phyloP scores from a whole-genome alignment of 306 rosid genomes.

The Lupinus albus region DNA sequence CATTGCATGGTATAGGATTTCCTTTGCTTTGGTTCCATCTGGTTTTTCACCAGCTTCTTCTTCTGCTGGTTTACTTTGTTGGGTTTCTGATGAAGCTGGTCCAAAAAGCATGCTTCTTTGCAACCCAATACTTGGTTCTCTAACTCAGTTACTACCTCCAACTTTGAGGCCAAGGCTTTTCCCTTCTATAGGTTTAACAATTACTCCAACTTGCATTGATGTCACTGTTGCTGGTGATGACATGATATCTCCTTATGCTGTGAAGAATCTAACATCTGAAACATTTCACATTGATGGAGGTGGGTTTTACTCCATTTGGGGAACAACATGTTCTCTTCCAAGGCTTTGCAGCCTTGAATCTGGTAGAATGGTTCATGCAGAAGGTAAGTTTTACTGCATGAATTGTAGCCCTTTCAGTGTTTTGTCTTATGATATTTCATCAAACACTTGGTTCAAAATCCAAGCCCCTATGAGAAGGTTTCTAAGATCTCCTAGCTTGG shows the following conservation, averaged over 20 bases:
- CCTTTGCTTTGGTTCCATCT: slow-evolving; percentile 61
- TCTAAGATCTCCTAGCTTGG: slow-evolving; percentile 67
- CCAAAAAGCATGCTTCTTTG: slow-evolving; percentile 70
- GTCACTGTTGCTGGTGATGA: slow-evolving; percentile 87
- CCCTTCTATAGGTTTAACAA: slow-evolving; percentile 75
- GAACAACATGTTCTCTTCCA: slow-evolving; percentile 66
- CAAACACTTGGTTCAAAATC: slow-evolving; percentile 75
- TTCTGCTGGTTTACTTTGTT: slow-evolving; percentile 77
- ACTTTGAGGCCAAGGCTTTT: slow-evolving; percentile 74
- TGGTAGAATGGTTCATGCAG: slow-evolving; percentile 68
- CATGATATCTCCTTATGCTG: slow-evolving; percentile 91
- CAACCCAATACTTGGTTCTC: slow-evolving; percentile 79
- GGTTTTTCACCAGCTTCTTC: slow-evolving; percentile 81
- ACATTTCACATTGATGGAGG: slow-evolving; percentile 80
- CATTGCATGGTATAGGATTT: slow-evolving; percentile 69
- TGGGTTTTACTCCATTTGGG: slow-evolving; percentile 89
- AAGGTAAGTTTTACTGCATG: slow-evolving; percentile 81
- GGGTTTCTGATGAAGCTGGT: slow-evolving; percentile 76
- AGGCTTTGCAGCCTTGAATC: slow-evolving; percentile 85
- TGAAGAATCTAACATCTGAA: slow-evolving; percentile 80
- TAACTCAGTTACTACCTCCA: slow-evolving; percentile 74
- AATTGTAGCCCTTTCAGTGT: slow-evolving; percentile 85
- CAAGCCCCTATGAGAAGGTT: slow-evolving; percentile 93
- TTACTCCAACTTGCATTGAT: slow-evolving; percentile 67
- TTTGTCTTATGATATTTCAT: slow-evolving; percentile 56